Base-by-base conservation (phyloP, 2,329 filamentous ascomycete genomes). In the Emmonsia crescens region DNA sequence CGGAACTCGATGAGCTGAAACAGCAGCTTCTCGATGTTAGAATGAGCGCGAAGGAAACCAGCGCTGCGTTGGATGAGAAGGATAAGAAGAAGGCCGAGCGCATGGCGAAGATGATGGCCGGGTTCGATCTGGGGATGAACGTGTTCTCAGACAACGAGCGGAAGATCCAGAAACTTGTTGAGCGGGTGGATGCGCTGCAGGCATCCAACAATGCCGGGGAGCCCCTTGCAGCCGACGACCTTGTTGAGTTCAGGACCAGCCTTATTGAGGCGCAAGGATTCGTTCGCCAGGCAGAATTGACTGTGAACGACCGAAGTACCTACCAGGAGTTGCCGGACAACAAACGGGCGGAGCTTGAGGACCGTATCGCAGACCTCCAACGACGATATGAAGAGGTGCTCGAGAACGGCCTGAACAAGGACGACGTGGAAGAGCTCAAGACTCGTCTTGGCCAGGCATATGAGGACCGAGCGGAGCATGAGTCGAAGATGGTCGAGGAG, bases 61-160 rank as follows among this genome's bases (percentile, higher is more conserved):
- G 85, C 52, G 91, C 91, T 9, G 88, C 91, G 19, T 79, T 95
- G 24, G 93, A 97, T 68, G 94, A 97, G 77, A 99, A 99, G 82
- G 95, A 97, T 77, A 93, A 91, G 81, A 92, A 91, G 79, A 99
- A 99, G 82, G 91, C 92, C 0, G 94, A 99, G 78, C 94, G 95
- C 77, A 99, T 99, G 94, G 94, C 94, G 51, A 89, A 96, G 82
- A 99, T 99, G 94, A 96, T 99, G 93, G 94, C 94, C 63, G 91
- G 93, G 3, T 97, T 99, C 70, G 93, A 99, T 71, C 84, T 99
- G 40, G 93, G 91, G 52, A 88, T 89, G 57, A 92, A 96, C 62
- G 87, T 95, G 38, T 96, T 97, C 74, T 96, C 91, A 67, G 89
- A 94, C 62, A 96, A 96, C 68, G 94, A 99, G 75, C 84, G 87